A percentile compares a stretch with the other conserved stretches of the same genome.
Conservation (phyloP, 2,329 filamentous ascomycete species). For the Fusarium sp. region DNA sequence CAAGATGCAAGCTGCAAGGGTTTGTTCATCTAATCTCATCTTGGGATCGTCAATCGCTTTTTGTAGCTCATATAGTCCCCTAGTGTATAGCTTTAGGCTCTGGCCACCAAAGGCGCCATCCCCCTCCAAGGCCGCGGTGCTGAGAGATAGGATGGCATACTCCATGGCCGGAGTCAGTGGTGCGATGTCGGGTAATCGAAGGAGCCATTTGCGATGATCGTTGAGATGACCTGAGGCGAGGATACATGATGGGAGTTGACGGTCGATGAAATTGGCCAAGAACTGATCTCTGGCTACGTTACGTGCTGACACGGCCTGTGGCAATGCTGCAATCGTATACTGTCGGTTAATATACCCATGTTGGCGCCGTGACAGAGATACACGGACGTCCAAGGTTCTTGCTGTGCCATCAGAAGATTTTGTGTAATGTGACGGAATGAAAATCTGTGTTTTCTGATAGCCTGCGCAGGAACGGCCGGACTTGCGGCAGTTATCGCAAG, state of each 20-base stretch:
- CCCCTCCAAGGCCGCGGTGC: background rate
- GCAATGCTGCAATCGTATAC: accelerated
- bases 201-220: background rate
- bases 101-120: accelerated
- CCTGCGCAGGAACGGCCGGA: background rate
- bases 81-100: background rate
- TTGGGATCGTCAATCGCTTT: background rate
- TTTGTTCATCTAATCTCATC: background rate
- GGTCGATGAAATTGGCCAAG: background rate
- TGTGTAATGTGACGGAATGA: background rate
- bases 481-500: background rate
- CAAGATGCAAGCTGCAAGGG: accelerated
- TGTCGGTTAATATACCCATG: accelerated
- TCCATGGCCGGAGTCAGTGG: background rate
- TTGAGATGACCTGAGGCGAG: background rate
- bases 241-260: background rate
- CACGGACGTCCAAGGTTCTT: accelerated
- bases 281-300: background rate
- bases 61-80: background rate
- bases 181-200: background rate
- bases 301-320: accelerated
- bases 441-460: background rate
- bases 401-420: accelerated
- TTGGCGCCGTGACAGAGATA: accelerated
- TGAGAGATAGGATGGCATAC: background rate